phyloP scores from a whole-genome alignment of 139 green algal species.

The Volvox reticuliferus region DNA sequence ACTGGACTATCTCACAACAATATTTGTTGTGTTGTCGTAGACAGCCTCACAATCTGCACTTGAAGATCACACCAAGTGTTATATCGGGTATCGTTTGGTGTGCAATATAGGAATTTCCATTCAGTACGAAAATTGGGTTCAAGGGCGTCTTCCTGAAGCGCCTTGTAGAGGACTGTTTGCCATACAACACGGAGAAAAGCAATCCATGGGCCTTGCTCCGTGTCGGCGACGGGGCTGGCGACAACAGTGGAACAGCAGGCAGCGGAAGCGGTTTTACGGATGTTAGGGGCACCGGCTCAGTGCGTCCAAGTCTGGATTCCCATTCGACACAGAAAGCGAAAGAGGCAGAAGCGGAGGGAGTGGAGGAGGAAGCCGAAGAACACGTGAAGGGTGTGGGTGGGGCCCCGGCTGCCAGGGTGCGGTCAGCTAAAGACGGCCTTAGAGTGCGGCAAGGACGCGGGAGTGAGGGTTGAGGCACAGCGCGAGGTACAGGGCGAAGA shows the following conservation, averaged over 20 bases:
- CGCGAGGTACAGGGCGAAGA: neutral
- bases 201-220: slow-evolving; percentile 14
- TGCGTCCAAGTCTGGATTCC: too few relatives aligned
- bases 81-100: neutral
- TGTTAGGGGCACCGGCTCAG: too few relatives aligned
- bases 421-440: neutral
- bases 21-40: too few relatives aligned
- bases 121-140: slow-evolving; percentile 23
- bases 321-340: neutral
- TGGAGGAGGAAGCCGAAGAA: neutral
- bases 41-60: too few relatives aligned
- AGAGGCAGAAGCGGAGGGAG: neutral
- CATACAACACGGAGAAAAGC: slow-evolving; percentile 19
- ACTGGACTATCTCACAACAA: too few relatives aligned
- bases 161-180: slow-evolving; percentile 24
- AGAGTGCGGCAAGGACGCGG: neutral
- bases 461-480: neutral
- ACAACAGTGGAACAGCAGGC: neutral
- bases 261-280: neutral
- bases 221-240: neutral
- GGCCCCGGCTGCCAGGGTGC: neutral
- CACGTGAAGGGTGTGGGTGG: neutral
- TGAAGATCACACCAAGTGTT: too few relatives aligned
- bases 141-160: slow-evolving; percentile 46
- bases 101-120: slow-evolving; percentile 22